Conservation (phyloP, 495 filamentous ascomycete genomes). For the Hyaloscypha bicolor region DNA sequence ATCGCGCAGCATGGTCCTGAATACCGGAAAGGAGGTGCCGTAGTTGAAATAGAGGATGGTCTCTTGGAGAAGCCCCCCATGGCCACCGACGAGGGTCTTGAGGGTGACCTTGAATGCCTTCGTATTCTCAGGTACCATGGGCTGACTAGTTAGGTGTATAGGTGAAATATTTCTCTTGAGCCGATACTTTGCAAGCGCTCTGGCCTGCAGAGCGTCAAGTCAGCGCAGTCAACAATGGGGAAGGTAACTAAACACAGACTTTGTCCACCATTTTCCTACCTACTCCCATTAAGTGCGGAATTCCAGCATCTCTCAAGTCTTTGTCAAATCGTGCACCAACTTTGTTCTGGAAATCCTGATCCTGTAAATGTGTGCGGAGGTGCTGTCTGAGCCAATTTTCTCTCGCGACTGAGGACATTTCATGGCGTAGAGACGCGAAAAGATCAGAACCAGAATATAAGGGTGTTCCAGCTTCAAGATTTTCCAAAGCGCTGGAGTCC, state of each 20-base stretch:
- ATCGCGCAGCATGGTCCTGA: conserved; percentile 15
- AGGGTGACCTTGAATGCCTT: conserved; percentile 4
- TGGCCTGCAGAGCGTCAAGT: background rate
- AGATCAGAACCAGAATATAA: background rate
- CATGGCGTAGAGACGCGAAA: background rate
- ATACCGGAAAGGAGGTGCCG: conserved; percentile 10
- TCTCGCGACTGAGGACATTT: background rate
- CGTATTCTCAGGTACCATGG: background rate
- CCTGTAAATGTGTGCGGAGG: background rate
- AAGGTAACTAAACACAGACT: background rate
- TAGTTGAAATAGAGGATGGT: conserved; percentile 9
- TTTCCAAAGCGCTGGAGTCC: background rate
- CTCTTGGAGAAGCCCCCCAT: background rate
- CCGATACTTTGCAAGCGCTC: background rate
- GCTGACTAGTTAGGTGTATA: background rate
- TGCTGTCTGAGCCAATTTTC: background rate
- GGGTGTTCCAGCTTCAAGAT: background rate
- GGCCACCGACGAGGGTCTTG: conserved; percentile 4
- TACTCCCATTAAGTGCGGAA: background rate
- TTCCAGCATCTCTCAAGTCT: background rate
- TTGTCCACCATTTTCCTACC: background rate
- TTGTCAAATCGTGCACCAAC: background rate
- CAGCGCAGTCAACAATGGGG: no score
- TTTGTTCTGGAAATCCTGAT: background rate
- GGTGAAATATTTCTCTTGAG: background rate